These are phyloP conservation scores for Lipomyces lipofer DNA, from an alignment of 805 yeast species.

Conservation along the genomic window DNA sequence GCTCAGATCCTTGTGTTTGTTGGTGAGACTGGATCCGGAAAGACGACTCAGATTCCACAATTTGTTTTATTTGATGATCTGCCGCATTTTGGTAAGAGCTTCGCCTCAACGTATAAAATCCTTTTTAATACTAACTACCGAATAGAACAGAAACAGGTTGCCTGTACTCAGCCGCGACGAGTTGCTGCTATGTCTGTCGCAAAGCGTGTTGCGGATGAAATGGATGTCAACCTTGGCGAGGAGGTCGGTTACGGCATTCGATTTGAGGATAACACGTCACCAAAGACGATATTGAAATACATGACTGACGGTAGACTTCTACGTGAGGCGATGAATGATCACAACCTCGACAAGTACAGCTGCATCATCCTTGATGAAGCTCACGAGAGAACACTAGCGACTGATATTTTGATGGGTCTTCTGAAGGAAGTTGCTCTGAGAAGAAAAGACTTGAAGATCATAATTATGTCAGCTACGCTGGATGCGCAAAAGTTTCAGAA, in stretches of 20 bases:
- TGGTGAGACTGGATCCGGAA: conserved; percentile 99
- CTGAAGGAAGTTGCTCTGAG: conserved; percentile 76
- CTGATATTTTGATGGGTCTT: conserved; percentile 95
- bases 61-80: conserved; percentile 89
- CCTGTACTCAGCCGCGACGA: conserved; percentile 95
- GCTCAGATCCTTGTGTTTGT: conserved; percentile 97
- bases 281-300: conserved; percentile 81
- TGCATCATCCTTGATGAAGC: conserved; percentile 96
- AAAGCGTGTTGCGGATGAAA: conserved; percentile 93
- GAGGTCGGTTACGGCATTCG: conserved; percentile 96
- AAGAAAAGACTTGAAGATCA: conserved; percentile 85
- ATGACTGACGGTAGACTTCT: conserved; percentile 99
- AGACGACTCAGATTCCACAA: conserved; percentile 97
- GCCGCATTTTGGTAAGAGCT: conserved; percentile 67
- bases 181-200: conserved; percentile 99
- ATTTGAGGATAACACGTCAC: conserved; percentile 84
- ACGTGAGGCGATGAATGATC: conserved; percentile 97
- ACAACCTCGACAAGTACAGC: conserved; percentile 72
- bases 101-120: neutral
- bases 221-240: conserved; percentile 89
- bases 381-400: conserved; percentile 94
- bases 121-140: no score
- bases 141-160: conserved; percentile 70
- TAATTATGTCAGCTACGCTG: conserved; percentile 95
- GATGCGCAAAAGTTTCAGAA: conserved; percentile 94